A percentile compares a stretch with the other conserved stretches of the same genome.
These are phyloP conservation scores for Ceratocystis alfenasii DNA, from an alignment of 2,329 filamentous ascomycete species.

Conservation along the genomic window DNA sequence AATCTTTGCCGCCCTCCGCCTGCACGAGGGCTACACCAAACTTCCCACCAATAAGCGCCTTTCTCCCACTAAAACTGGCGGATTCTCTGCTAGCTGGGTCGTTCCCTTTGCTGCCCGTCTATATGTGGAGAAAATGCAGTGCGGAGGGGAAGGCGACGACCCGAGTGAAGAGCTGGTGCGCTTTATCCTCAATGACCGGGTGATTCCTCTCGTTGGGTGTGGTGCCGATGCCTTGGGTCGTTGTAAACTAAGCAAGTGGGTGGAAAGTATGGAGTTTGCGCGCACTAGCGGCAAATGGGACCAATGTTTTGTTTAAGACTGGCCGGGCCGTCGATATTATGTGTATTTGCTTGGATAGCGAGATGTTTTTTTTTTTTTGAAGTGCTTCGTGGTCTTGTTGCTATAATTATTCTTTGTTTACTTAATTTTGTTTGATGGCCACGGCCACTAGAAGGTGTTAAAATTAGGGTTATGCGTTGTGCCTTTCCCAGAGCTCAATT, in stretches of 20 bases:
- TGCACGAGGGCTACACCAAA: slow-evolving; percentile 56
- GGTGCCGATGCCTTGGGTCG: slow-evolving; percentile 56
- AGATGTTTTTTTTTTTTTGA: no score
- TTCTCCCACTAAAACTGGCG: slow-evolving; percentile 43
- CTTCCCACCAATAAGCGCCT: slow-evolving; percentile 41
- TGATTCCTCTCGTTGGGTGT: slow-evolving; percentile 60
- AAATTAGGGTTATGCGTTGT: not conserved
- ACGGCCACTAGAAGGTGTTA: not conserved
- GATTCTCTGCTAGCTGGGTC: slow-evolving; percentile 64
- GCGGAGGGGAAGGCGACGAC: slow-evolving; percentile 31
- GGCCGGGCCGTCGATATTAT: not conserved
- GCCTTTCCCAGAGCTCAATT: not conserved
- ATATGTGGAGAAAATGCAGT: slow-evolving; percentile 81
- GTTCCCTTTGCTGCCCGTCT: slow-evolving; percentile 72
- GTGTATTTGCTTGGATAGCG: not conserved
- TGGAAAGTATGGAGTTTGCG: slow-evolving; percentile 65
- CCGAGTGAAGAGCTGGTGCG: slow-evolving; percentile 58
- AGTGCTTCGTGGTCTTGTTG: not conserved
- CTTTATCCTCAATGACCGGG: slow-evolving; percentile 71
- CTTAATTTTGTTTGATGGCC: not conserved
- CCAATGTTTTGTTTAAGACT: slow-evolving; percentile 40
- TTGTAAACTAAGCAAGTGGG: slow-evolving; percentile 57
- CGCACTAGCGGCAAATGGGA: slow-evolving; percentile 61
- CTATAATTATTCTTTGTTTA: not conserved
- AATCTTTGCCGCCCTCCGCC: slow-evolving; percentile 62